A percentile compares a stretch with the other conserved stretches of the same genome.
Conservation (phyloP, 371 early-diverging fungal genomes). For the Smittium culicis region DNA sequence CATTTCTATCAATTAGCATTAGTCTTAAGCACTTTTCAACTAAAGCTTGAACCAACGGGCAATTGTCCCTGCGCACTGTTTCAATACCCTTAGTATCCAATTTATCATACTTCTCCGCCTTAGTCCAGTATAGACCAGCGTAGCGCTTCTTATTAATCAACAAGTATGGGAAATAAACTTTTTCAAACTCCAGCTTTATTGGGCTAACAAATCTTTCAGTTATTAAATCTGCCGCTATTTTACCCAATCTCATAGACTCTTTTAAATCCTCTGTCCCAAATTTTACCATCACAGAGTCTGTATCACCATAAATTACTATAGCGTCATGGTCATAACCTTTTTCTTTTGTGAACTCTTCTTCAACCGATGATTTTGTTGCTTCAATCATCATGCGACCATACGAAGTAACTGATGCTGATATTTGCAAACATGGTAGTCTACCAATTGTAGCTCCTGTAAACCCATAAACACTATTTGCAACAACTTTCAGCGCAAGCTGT, state of each 20-base stretch:
- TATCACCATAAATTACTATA: conserved; percentile 98
- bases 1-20: conserved; percentile 86
- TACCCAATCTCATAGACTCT: conserved; percentile 81
- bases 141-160: conserved; percentile 99
- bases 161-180: conserved; percentile 96
- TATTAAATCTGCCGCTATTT: conserved; percentile 75
- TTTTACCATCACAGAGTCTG: conserved; percentile 99
- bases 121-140: conserved; percentile 98
- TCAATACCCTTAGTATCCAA: conserved; percentile 99
- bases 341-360: conserved; percentile 60
- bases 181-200: conserved; percentile 98
- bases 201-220: conserved; percentile 83
- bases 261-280: conserved; percentile 70
- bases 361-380: conserved; percentile 77
- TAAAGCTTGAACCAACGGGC: conserved; percentile 84
- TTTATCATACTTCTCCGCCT: conserved; percentile 80
- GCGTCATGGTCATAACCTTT: conserved; percentile 87
- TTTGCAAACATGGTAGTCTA: conserved; percentile 93
- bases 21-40: conserved; percentile 89
- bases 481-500: conserved; percentile 96
- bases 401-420: conserved; percentile 97
- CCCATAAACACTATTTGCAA: conserved; percentile 99
- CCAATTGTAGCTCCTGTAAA: conserved; percentile 98
- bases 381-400: conserved; percentile 99
- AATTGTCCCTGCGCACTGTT: conserved; percentile 98